phyloP scores from a whole-genome alignment of 345 rosid species.

The Eucalyptus dawsonii region DNA sequence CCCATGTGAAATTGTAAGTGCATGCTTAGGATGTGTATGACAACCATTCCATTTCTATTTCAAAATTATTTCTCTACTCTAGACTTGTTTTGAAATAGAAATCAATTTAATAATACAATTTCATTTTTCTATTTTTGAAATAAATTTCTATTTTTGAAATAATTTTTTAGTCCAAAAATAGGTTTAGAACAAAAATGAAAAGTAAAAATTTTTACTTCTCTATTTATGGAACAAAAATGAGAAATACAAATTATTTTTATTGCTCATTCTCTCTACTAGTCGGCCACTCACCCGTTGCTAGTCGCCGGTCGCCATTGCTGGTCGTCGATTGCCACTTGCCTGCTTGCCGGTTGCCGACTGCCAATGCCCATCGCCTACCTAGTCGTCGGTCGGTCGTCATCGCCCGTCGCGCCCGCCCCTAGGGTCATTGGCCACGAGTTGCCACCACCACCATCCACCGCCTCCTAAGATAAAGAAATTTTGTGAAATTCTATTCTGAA shows the following conservation, averaged over 20 bases:
- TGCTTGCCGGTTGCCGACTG: rapidly evolving
- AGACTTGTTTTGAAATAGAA: too few relatives aligned
- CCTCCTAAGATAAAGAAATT: too few relatives aligned
- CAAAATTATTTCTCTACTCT: too few relatives aligned
- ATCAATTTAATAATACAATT: rapidly evolving
- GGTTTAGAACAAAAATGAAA: too few relatives aligned
- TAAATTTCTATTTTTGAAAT: too few relatives aligned
- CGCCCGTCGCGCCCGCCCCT: rapidly evolving
- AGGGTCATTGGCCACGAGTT: rapidly evolving
- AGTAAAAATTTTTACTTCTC: rapidly evolving
- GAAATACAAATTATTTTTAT: too few relatives aligned
- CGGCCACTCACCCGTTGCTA: rapidly evolving
- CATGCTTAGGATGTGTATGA: rapidly evolving
- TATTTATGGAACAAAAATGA: rapidly evolving
- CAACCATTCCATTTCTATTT: too few relatives aligned
- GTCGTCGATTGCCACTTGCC: rapidly evolving
- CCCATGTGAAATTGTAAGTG: background rate
- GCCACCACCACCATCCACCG: rapidly evolving
- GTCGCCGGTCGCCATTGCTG: rapidly evolving
- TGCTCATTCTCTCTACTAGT: rapidly evolving
- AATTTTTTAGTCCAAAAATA: too few relatives aligned
- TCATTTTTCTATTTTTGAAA: too few relatives aligned
- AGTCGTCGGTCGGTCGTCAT: rapidly evolving
- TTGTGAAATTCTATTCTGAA: too few relatives aligned
- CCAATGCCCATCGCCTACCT: rapidly evolving